Base-by-base conservation (phyloP, 306 rosid species). In the Sechiopsis laciniata region DNA sequence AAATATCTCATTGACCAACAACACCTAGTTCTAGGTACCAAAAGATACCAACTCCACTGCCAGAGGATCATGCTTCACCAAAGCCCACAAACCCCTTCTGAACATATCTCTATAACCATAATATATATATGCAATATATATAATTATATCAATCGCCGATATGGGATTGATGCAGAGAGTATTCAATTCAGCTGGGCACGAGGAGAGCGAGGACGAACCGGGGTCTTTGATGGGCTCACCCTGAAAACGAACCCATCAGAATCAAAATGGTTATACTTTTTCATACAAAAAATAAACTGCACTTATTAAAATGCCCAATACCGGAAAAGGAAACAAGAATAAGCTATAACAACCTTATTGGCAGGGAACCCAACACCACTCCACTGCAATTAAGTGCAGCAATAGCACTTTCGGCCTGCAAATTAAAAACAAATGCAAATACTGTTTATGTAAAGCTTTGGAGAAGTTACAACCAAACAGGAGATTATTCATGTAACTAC, bases 321-420 rank as follows among this genome's bases (percentile, higher is more conserved):
- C 22, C 24, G 4, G 51, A 37, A 37, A 63, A 37, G 14, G 50
- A 17, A 54, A 29, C 42, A 20, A 56, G 26, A 35, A 73, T 26
- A 15, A 13, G 26, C 59, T 21, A 19, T 22, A 13, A 76, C 24
- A 66, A 94, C 99, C 99, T 94, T 87, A 94, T 94, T 29, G 99
- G 99, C 80, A 91, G 85, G 32, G 96, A 67, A 53, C 99, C 97
- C 92, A 94, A 77, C 78, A 94, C 87, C 83, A 89, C 95, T 55
- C 99, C 99, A 75, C 99, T 91, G 61, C 99, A 94, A 87, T 91
- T 94, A 65, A 94, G 92, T 74, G 99, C 97, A 5, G 91, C 91
- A 85, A 94, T 94, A 75, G 99, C 99, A 81, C 97, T 89, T 76
- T 94, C 96, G 75, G 98, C 98, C 98, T 93, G 91, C 78, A 75